A percentile compares a stretch with the other conserved stretches of the same genome.
Conservation (phyloP, 2,329 filamentous ascomycete genomes). For the Colletotrichum cereale region DNA sequence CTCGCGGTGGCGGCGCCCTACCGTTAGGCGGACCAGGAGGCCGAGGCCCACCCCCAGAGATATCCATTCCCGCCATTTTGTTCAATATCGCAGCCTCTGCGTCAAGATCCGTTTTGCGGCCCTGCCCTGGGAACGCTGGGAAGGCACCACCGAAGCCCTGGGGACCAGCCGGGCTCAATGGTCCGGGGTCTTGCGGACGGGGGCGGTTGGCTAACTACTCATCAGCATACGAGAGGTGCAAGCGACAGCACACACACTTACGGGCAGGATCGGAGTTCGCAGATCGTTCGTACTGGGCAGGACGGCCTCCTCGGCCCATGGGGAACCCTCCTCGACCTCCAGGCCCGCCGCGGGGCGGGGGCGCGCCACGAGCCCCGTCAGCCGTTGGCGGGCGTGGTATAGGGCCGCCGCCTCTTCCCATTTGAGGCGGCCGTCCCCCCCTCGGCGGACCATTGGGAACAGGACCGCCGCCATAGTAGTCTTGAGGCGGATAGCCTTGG, state of each 20-base stretch:
- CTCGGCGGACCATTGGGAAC: constrained; percentile 54
- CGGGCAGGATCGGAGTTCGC: constrained; percentile 56
- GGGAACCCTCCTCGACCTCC: constrained; percentile 50
- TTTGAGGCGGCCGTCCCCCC: constrained; percentile 57
- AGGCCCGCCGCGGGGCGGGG: constrained; percentile 53
- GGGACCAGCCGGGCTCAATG: constrained; percentile 47
- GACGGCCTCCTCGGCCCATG: constrained; percentile 54
- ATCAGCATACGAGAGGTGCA: constrained; percentile 15
- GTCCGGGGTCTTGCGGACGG: constrained; percentile 49
- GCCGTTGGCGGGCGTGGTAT: constrained; percentile 56
- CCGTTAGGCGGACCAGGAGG: constrained; percentile 36
- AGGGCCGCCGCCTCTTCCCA: constrained; percentile 61
- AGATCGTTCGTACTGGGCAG: constrained; percentile 54
- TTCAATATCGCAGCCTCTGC: constrained; percentile 57
- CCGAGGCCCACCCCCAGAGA: constrained; percentile 43
- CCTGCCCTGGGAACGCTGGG: constrained; percentile 57
- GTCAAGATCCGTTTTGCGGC: constrained; percentile 54
- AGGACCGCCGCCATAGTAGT: constrained; percentile 57
- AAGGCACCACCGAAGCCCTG: constrained; percentile 51
- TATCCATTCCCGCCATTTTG: constrained; percentile 56
- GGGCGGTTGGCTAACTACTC: constrained; percentile 46
- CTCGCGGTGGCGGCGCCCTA: constrained; percentile 50
- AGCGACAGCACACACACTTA: constrained; percentile 45
- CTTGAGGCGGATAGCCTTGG: constrained; percentile 56
- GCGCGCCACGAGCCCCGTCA: constrained; percentile 53